These are phyloP conservation scores for Salicornia ramosissima DNA, from an alignment of 148 eudicot species.

Conservation along the genomic window DNA sequence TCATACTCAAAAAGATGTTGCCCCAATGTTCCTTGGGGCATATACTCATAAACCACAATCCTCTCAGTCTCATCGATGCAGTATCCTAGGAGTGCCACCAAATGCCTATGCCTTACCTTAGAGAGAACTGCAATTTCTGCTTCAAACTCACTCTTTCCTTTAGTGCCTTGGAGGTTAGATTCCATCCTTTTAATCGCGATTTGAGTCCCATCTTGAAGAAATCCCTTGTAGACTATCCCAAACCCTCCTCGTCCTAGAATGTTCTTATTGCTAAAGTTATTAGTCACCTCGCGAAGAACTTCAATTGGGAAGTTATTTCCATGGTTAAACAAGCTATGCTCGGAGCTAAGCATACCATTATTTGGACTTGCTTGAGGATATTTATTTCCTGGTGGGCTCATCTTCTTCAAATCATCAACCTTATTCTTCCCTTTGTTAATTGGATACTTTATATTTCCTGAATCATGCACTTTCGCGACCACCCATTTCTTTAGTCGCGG, in stretches of 20 bases:
- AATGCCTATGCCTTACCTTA: constrained; percentile 60
- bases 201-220: constrained; percentile 48
- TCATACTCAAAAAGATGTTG: constrained; percentile 44
- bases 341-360: constrained; percentile 10
- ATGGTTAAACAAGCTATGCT: constrained; percentile 27
- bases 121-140: constrained; percentile 63
- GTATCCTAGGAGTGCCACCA: constrained; percentile 55
- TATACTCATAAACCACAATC: constrained; percentile 59
- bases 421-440: constrained; percentile 5
- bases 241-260: constrained; percentile 64
- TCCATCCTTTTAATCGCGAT: constrained; percentile 75
- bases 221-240: constrained; percentile 60
- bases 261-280: constrained; percentile 40
- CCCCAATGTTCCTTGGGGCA: constrained; percentile 61
- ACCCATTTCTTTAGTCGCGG: constrained; percentile 14
- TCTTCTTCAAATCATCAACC: constrained; percentile 6
- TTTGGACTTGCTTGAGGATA: constrained; percentile 6
- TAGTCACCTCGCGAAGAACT: constrained; percentile 44
- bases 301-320: constrained; percentile 38
- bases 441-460: background rate
- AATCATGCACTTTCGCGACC: background rate
- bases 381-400: constrained; percentile 4
- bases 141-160: constrained; percentile 50
- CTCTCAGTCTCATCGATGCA: constrained; percentile 47
- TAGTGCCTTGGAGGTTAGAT: constrained; percentile 23